Evolutionary conservation across 2,329 filamentous ascomycete species (phyloP), one percentile per base, ranked within the genome.

Genomic region (Xylariaceae sp.): DNA sequence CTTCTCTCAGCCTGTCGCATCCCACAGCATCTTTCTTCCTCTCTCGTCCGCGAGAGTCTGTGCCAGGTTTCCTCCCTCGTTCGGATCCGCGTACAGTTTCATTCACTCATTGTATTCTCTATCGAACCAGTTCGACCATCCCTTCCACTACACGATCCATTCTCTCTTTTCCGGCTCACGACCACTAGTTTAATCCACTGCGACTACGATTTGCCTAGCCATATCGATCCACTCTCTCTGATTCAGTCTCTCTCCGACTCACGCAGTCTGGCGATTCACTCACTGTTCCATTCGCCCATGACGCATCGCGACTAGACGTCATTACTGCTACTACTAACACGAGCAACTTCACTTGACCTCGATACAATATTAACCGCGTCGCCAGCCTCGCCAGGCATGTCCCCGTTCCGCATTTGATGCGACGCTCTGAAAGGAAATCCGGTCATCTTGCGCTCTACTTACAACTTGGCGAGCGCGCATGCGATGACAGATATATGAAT

Each of bases 21-120:
- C 61, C 55, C 42, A 6, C 42, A 23, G 23, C 8, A 6, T 51
- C 8, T 23, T 13, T 51, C 45, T 30, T 15, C 37, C 47, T 62
- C 62, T 57, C 62, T 51, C 50, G 42, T 52, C 54, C 52, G 56
- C 62, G 57, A 59, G 56, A 52, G 57, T 56, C 11, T n/a, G 52
- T 57, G 57, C 55, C 53, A 58, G 62, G 59, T 39, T 56, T 57
- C 57, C 51, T 55, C 52, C 54, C 54, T 59, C 60, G 51, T 56
- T 58, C 53, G 54, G 57, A 54, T 64, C 53, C 59, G 54, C 58
- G 49, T 59, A 62, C 64, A 59, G 56, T 61, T 63, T 58, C 61
- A 63, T 70, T 69, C 68, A 64, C 62, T 70, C 68, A 58, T 69
- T 70, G 58, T 60, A 55, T 55, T 35, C 57, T 52, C 53, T 45